A percentile compares a stretch with the other conserved stretches of the same genome.
Evolutionary conservation across 306 rosid genomes (phyloP).

Genomic region (Acmispon strigosus): DNA sequence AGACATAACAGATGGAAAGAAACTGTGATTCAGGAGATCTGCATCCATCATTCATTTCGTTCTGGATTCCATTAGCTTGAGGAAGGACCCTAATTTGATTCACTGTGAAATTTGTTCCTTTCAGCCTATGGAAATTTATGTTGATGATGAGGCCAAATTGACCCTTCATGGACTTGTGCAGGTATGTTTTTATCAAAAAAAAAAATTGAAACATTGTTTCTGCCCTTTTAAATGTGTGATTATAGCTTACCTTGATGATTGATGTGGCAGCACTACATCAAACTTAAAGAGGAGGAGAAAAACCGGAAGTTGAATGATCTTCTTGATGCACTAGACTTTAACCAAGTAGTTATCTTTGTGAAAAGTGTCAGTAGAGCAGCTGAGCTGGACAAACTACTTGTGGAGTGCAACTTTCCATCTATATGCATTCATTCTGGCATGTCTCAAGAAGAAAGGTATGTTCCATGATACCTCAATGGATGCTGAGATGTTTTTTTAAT

Average conservation of each 20-base stretch:
- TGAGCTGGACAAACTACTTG: slow-evolving; percentile 89
- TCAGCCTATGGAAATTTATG: slow-evolving; percentile 99
- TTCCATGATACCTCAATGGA: background rate
- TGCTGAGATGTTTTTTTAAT: background rate
- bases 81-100: slow-evolving; percentile 88
- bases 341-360: slow-evolving; percentile 94
- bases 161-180: slow-evolving; percentile 98
- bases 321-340: slow-evolving; percentile 95
- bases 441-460: slow-evolving; percentile 97
- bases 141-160: slow-evolving; percentile 96
- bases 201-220: background rate
- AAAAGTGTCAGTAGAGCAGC: slow-evolving; percentile 98
- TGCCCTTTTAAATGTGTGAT: background rate
- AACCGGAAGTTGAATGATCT: slow-evolving; percentile 96
- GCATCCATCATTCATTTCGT: slow-evolving; percentile 78
- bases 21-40: slow-evolving; percentile 67
- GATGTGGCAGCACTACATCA: slow-evolving; percentile 92
- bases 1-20: slow-evolving; percentile 62
- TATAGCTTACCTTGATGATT: slow-evolving; percentile 18
- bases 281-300: slow-evolving; percentile 88
- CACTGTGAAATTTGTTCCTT: slow-evolving; percentile 89
- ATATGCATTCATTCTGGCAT: slow-evolving; percentile 98
- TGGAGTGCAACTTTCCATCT: slow-evolving; percentile 97
- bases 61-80: slow-evolving; percentile 86
- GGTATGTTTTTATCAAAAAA: slow-evolving; percentile 37